Base-by-base conservation (phyloP, 345 rosid genomes). In the Moricandia arvensis region DNA sequence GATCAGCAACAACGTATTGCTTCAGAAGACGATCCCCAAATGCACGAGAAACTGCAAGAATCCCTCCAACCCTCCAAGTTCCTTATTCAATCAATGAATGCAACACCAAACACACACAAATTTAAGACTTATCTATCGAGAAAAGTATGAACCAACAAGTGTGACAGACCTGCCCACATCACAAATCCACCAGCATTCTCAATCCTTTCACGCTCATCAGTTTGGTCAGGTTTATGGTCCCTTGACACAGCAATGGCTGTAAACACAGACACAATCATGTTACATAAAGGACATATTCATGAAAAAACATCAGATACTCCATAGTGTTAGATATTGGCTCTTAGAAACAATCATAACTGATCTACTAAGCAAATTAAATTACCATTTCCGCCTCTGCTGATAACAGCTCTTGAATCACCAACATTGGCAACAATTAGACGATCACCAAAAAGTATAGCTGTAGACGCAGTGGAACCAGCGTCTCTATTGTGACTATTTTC, bases 111-210 rank as follows among this genome's bases (percentile, higher is more conserved):
- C 31, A 67, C 4, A 35, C 29, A 6, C 6, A 5, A 30, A 34
- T 38, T 43, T 38, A 63, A 17, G 45, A 47, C 35, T 17, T 8
- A 4, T 6, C 12, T 15, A 58, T 27, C 66, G 57, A 57, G 26
- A 5, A 53, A 65, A 58, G 17, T 11, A n/a, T 26, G 59, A 55
- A 15, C 4, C 24, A 47, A 15, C 18, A 47, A 47, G 7, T 27
- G 73, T 72, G 30, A 86, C 92, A 15, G 24, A 86, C 99, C 99
- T 78, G 99, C 99, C 99, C 99, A 95, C 96, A 92, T 92, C 45
- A 95, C 98, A 82, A 95, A 92, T 30, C 99, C 99, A 76, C 99
- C 99, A 26, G 99, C 99, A 81, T 89, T 87, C 83, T 95, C 99
- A 66, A 95, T 95, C 59, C 99, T 85, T 77, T 89, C 97, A 63